Conservation (phyloP, 2,329 filamentous ascomycete genomes). For the Escovopsis sp. region DNA sequence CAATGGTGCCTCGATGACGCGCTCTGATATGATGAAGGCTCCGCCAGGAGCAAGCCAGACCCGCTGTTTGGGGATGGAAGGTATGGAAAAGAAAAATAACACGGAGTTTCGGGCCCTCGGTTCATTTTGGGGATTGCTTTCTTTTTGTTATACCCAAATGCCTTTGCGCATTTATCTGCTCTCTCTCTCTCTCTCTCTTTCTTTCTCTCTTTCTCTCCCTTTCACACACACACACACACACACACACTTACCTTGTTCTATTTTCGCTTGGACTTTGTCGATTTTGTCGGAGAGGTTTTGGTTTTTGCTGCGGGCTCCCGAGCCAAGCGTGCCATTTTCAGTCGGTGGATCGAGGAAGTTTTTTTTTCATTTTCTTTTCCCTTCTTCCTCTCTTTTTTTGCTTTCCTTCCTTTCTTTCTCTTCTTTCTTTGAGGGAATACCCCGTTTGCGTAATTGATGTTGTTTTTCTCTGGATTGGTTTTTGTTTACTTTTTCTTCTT, state of each 20-base stretch:
- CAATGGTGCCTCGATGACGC: not conserved
- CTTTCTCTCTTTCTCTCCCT: not conserved
- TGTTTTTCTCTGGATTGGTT: constrained; percentile 7
- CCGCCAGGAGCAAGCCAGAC: too few species aligned
- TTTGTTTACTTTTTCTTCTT: constrained; percentile 1
- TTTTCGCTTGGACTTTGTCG: too few species aligned
- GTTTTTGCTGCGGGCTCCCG: constrained; percentile 6
- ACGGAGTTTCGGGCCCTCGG: constrained; percentile 7
- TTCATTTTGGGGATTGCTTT: constrained; percentile 4
- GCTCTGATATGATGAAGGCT: not conserved
- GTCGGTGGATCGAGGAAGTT: constrained; percentile 2
- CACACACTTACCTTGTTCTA: too few species aligned
- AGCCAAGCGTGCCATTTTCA: not conserved
- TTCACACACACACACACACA: too few species aligned
- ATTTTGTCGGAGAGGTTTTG: not conserved
- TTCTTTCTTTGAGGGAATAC: not conserved
- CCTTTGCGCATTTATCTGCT: constrained; percentile 5
- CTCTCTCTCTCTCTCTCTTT: not conserved
- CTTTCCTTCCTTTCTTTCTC: not conserved
- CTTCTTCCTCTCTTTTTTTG: not conserved
- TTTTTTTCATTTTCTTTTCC: not conserved
- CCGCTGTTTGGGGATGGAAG: not conserved
- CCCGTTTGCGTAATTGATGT: not conserved
- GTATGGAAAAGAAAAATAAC: not conserved
- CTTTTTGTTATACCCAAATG: constrained; percentile 6